These are phyloP conservation scores for Xylaria arbuscula DNA, from an alignment of 2,329 filamentous ascomycete genomes.

Conservation along the genomic window DNA sequence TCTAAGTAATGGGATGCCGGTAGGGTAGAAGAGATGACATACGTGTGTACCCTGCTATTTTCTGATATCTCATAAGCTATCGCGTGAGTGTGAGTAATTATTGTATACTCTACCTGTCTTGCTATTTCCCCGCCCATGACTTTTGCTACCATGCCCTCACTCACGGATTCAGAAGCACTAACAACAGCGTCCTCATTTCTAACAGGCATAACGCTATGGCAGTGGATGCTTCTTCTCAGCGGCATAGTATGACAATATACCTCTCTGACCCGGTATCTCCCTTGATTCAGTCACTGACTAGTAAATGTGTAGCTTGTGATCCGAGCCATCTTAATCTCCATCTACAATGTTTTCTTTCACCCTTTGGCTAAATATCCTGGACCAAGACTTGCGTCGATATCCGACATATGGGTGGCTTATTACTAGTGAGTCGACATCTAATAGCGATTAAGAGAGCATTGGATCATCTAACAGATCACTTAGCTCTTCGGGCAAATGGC, in stretches of 20 bases:
- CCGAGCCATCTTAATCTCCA: slow-evolving; percentile 1
- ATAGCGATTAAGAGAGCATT: too few relatives aligned
- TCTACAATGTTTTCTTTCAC: slow-evolving; percentile 22
- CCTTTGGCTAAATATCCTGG: slow-evolving; percentile 25
- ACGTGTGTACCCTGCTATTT: too few relatives aligned
- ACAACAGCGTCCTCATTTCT: background rate
- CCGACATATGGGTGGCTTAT: slow-evolving; percentile 27
- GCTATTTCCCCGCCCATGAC: background rate
- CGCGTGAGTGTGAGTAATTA: too few relatives aligned
- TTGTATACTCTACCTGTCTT: too few relatives aligned
- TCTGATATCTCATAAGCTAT: too few relatives aligned
- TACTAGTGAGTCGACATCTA: slow-evolving; percentile 14
- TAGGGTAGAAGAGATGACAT: too few relatives aligned
- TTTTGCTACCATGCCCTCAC: background rate
- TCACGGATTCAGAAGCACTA: background rate
- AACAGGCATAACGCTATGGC: background rate
- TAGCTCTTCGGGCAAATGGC: slow-evolving; percentile 20
- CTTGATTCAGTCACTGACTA: background rate
- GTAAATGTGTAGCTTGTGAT: background rate
- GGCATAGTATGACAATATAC: background rate
- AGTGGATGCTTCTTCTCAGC: background rate
- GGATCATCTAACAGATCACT: background rate
- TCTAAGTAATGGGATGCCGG: background rate
- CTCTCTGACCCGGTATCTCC: background rate
- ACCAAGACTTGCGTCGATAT: slow-evolving; percentile 23